These are phyloP conservation scores for Sporothrix luriei DNA, from an alignment of 2,329 filamentous ascomycete genomes.

Conservation along the genomic window DNA sequence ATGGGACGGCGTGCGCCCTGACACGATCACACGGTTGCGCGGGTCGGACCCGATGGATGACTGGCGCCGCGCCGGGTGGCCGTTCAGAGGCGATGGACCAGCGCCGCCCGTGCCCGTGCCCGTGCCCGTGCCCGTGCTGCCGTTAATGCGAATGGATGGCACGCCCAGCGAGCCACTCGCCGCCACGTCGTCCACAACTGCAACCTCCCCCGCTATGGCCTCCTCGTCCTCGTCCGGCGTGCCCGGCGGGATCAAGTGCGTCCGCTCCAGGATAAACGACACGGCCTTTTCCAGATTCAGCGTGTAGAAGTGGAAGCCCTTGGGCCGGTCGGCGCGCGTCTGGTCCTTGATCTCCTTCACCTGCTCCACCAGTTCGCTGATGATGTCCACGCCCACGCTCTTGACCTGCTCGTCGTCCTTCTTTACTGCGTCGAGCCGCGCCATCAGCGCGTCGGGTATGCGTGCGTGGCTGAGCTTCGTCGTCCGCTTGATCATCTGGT, in stretches of 20 bases:
- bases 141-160: slow-evolving; percentile 57
- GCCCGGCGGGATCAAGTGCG: slow-evolving; percentile 71
- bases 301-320: slow-evolving; percentile 96
- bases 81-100: slow-evolving; percentile 39
- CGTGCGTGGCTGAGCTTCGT: slow-evolving; percentile 92
- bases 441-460: slow-evolving; percentile 71
- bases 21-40: slow-evolving; percentile 83
- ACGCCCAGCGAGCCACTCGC: slow-evolving; percentile 49
- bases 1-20: slow-evolving; percentile 60
- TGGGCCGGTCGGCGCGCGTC: slow-evolving; percentile 55
- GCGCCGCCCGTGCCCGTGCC: neutral
- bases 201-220: slow-evolving; percentile 44
- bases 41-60: slow-evolving; percentile 83
- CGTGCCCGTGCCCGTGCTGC: slow-evolving; percentile 42
- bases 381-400: slow-evolving; percentile 74
- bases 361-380: slow-evolving; percentile 80
- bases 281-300: slow-evolving; percentile 96
- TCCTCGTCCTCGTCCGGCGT: slow-evolving; percentile 51
- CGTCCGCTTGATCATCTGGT: slow-evolving; percentile 90
- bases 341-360: slow-evolving; percentile 66
- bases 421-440: slow-evolving; percentile 70
- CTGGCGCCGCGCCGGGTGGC: slow-evolving; percentile 59
- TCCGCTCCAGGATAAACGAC: slow-evolving; percentile 85
- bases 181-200: slow-evolving; percentile 51
- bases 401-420: slow-evolving; percentile 82